Evolutionary conservation across 2,329 filamentous ascomycete genomes (phyloP).

Genomic region (Aspergillus calidoustus): DNA sequence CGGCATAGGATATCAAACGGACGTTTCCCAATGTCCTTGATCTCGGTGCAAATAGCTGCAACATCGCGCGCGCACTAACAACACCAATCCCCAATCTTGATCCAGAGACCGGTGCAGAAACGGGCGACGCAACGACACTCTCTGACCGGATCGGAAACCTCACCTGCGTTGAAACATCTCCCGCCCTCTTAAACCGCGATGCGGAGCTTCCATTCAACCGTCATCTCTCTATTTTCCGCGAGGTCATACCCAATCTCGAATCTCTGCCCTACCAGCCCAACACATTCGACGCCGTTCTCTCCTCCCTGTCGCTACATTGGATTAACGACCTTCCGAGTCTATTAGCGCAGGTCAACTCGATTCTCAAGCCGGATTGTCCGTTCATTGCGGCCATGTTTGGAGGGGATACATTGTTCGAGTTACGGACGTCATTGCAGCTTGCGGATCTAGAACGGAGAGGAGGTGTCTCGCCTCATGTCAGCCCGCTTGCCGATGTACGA

Average conservation of each 20-base stretch:
- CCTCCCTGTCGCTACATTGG: slow-evolving; percentile 91
- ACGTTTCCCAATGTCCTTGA: slow-evolving; percentile 84
- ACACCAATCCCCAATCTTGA: slow-evolving; percentile 59
- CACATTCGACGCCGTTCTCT: slow-evolving; percentile 87
- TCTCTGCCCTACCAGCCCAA: slow-evolving; percentile 74
- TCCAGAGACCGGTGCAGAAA: neutral
- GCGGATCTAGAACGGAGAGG: slow-evolving; percentile 88
- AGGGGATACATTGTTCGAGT: slow-evolving; percentile 89
- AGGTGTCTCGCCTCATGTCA: slow-evolving; percentile 90
- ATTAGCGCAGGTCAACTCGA: slow-evolving; percentile 79
- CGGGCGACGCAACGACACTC: slow-evolving; percentile 59
- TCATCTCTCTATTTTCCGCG: slow-evolving; percentile 71
- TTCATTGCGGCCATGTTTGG: slow-evolving; percentile 97
- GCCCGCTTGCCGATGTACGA: slow-evolving; percentile 86
- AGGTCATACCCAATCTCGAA: slow-evolving; percentile 71
- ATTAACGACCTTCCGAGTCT: slow-evolving; percentile 92
- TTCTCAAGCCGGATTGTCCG: slow-evolving; percentile 87
- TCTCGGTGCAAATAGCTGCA: slow-evolving; percentile 93
- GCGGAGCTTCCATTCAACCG: slow-evolving; percentile 68
- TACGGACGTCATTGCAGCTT: slow-evolving; percentile 89
- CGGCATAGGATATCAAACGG: slow-evolving; percentile 81
- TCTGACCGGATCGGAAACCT: slow-evolving; percentile 73
- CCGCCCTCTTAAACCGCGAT: slow-evolving; percentile 79
- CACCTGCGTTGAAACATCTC: slow-evolving; percentile 80
- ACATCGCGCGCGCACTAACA: slow-evolving; percentile 82